These are phyloP conservation scores for Yamadazyma sp. DNA, from an alignment of 805 yeast species.

Conservation along the genomic window DNA sequence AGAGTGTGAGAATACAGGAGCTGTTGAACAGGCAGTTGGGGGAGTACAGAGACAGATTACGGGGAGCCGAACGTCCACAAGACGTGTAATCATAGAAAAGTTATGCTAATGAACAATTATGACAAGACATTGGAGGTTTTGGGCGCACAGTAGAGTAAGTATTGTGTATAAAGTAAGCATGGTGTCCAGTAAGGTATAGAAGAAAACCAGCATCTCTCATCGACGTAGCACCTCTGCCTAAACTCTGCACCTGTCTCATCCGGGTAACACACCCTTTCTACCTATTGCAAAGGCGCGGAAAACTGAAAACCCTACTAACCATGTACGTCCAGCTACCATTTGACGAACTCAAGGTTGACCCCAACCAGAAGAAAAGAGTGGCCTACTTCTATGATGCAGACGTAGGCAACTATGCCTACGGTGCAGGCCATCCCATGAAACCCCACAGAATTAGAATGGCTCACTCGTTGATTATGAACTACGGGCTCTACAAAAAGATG, in stretches of 20 bases:
- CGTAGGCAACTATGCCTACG: slow-evolving; percentile 97
- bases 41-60: slow-evolving; percentile 19
- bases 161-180: too few relatives aligned
- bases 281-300: too few relatives aligned
- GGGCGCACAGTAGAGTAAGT: too few relatives aligned
- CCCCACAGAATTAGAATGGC: slow-evolving; percentile 99
- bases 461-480: slow-evolving; percentile 93
- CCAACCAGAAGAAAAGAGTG: slow-evolving; percentile 40
- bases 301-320: too few relatives aligned
- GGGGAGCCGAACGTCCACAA: not conserved
- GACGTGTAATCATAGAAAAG: not conserved
- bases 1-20: slow-evolving; percentile 46
- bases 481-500: slow-evolving; percentile 95
- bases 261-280: too few relatives aligned
- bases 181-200: too few relatives aligned
- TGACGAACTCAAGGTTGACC: slow-evolving; percentile 45
- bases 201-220: too few relatives aligned
- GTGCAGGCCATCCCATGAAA: slow-evolving; percentile 99
- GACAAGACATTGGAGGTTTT: too few relatives aligned
- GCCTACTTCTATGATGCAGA: slow-evolving; percentile 61
- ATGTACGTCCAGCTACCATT: slow-evolving; percentile 43
- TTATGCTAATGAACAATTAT: too few relatives aligned
- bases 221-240: too few relatives aligned
- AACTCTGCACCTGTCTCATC: too few relatives aligned
- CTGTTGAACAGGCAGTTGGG: slow-evolving; percentile 44